Percentiles rank a stretch among this genome's conserved stretches.
Evolutionary conservation across 2,329 filamentous ascomycete species (phyloP).

Genomic region (Erysiphe pulchra): DNA sequence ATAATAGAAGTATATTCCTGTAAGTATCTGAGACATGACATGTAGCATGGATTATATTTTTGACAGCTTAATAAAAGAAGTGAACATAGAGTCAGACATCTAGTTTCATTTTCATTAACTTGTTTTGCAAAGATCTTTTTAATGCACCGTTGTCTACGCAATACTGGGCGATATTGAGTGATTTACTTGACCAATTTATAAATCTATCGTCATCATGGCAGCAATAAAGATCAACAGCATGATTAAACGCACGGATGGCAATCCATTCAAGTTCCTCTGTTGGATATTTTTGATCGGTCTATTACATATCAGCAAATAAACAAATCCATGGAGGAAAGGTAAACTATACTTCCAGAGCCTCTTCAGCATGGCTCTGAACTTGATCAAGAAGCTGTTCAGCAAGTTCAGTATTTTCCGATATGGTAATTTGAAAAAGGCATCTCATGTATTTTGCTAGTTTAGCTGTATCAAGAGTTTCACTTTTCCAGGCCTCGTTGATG

Average conservation of each 20-base stretch:
- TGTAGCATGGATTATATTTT: too few relatives aligned
- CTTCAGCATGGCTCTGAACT: constrained; percentile 25
- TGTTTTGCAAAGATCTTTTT: constrained; percentile 9
- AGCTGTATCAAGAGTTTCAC: constrained; percentile 26
- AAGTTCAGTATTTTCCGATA: constrained; percentile 24
- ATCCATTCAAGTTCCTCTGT: constrained; percentile 50
- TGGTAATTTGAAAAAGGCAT: constrained; percentile 44
- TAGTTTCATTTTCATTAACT: constrained; percentile 9
- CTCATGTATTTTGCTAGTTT: constrained; percentile 54
- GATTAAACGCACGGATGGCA: constrained; percentile 42
- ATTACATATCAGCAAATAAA: constrained; percentile 1
- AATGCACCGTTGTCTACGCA: constrained; percentile 10
- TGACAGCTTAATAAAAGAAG: background rate
- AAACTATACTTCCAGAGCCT: constrained; percentile 21
- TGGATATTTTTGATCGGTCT: constrained; percentile 29
- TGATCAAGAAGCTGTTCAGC: constrained; percentile 39
- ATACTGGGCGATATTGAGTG: constrained; percentile 12
- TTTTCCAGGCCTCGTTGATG: constrained; percentile 38
- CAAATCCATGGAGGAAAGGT: background rate
- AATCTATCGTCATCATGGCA: constrained; percentile 26
- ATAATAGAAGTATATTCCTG: too few relatives aligned
- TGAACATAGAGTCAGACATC: constrained; percentile 4
- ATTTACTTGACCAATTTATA: constrained; percentile 16
- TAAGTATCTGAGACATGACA: too few relatives aligned
- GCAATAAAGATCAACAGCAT: constrained; percentile 38